Conservation (phyloP, 805 yeast genomes). For the Yarrowia sp. region DNA sequence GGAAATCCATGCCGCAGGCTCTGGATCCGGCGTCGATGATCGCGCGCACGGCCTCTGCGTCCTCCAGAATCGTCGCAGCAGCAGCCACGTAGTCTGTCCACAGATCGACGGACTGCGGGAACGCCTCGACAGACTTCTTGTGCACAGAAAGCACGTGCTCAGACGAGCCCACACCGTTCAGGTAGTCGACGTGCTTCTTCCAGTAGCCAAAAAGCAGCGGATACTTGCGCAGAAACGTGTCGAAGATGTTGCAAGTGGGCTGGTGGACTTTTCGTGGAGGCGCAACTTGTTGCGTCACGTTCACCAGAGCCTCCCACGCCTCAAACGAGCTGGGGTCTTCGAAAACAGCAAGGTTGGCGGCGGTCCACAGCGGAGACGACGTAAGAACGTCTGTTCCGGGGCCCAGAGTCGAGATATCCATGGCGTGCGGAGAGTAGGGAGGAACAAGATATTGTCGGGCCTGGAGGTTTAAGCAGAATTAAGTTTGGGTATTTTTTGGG, state of each 20-base stretch:
- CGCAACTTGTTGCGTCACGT: neutral
- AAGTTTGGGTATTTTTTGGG: too few relatives aligned
- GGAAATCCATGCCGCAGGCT: constrained; percentile 65
- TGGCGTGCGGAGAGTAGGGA: neutral
- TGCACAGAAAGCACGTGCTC: constrained; percentile 31
- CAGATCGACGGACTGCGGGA: constrained; percentile 37
- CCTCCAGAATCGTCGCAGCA: constrained; percentile 20
- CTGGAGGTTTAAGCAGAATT: neutral
- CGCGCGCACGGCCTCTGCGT: constrained; percentile 25
- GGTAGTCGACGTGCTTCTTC: constrained; percentile 42
- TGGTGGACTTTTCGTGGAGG: neutral
- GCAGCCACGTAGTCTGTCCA: constrained; percentile 36
- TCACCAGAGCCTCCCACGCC: constrained; percentile 10
- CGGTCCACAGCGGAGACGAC: constrained; percentile 18
- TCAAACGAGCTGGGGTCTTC: constrained; percentile 17
- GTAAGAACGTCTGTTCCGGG: neutral
- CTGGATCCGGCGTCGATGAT: constrained; percentile 50
- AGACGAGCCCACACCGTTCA: constrained; percentile 29
- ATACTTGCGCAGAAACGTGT: constrained; percentile 37
- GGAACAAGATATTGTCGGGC: neutral
- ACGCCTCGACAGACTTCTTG: constrained; percentile 39
- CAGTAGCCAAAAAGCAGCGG: constrained; percentile 47
- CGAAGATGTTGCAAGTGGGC: constrained; percentile 21
- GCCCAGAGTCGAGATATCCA: constrained; percentile 9
- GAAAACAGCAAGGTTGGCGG: constrained; percentile 9